Percentiles rank a stretch among this genome's conserved stretches.
phyloP scores from a whole-genome alignment of 257 asterid species.

The Solanum sitiens region DNA sequence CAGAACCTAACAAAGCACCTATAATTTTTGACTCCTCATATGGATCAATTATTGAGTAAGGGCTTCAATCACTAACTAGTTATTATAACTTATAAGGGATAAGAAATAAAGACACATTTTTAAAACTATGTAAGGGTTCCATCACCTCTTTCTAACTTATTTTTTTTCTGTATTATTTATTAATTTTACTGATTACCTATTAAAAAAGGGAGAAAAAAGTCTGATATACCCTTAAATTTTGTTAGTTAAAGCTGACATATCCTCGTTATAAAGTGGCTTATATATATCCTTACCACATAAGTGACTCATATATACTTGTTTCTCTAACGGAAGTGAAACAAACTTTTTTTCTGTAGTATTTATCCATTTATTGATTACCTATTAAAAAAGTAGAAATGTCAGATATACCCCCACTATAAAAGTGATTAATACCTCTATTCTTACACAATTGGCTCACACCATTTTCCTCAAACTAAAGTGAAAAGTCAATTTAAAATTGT shows the following conservation, averaged over 20 bases:
- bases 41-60: neutral
- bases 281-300: neutral
- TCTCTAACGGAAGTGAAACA: neutral
- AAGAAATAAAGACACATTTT: neutral
- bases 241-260: neutral
- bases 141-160: neutral
- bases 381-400: neutral
- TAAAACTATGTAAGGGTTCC: neutral
- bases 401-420: neutral
- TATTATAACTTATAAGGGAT: neutral
- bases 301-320: neutral
- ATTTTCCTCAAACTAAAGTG: neutral
- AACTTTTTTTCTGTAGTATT: neutral
- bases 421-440: neutral
- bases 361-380: neutral
- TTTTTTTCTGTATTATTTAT: too few species aligned
- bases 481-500: too few species aligned
- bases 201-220: neutral
- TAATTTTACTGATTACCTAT: too few species aligned
- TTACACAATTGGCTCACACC: neutral
- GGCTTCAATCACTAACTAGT: neutral
- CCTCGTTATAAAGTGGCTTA: neutral
- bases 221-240: too few species aligned
- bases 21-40: neutral
- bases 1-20: neutral